Base-by-base conservation (phyloP, 2,329 filamentous ascomycete genomes). In the Malbranchea zuffiana region DNA sequence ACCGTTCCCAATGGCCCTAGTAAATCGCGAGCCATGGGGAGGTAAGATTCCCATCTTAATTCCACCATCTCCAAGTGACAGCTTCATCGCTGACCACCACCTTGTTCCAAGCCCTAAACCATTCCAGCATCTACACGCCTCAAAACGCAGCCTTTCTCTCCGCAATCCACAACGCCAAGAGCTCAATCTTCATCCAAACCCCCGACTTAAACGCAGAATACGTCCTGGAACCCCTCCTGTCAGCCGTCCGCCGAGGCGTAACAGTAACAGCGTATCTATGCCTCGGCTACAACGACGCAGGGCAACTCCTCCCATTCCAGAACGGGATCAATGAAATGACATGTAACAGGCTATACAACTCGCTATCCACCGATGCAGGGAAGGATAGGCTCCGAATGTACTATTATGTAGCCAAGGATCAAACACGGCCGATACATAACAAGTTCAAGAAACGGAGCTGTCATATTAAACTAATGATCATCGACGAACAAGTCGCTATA, bases 71-170 rank as follows among this genome's bases (percentile, higher is more conserved):
- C 8, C 13, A 6, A 6, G 15, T 10, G 18, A 23, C 18, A n/a
- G 12, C 16, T 18, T 21, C 19, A 6, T 13, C 23, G 32, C 25
- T 24, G 18, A 35, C 11, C n/a, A n/a, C n/a, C n/a, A n/a, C n/a
- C n/a, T n/a, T 19, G 11, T 4, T 8, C 11, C 11, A 34, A 61
- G 63, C 68, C 0, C 68, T 75, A 1, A 80, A 74, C 46, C 73
- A 79, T 39, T 62, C 65, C 12, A 75, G 69, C 12, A 61, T 76
- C 2, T 63, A 70, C 32, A 78, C 75, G 2, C 82, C 82, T 0
- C 82, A 88, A 48, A 86, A 88, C 48, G 78, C 77, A 33, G 78
- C 77, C 0, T 87, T 78, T 72, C 60, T 86, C 0, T 80, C 80
- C 0, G 71, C 78, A 1, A 66, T 87, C 5, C 67, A 75, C 1